Evolutionary conservation across 148 eudicot genomes (phyloP).

Genomic region (Cornus controversa): DNA sequence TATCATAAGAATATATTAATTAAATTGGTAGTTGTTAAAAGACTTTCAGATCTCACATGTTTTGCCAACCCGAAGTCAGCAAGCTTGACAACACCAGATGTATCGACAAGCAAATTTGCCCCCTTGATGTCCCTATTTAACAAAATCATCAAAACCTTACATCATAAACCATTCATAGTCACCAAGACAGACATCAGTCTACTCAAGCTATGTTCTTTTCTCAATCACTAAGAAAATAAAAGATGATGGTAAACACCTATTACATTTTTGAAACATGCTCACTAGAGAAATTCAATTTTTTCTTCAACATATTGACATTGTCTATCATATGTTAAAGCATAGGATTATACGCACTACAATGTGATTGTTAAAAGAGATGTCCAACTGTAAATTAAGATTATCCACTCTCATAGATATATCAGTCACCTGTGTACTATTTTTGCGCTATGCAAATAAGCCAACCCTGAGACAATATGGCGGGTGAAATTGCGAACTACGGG

Average conservation of each 20-base stretch:
- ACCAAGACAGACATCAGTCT: background rate
- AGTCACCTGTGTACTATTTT: constrained; percentile 85
- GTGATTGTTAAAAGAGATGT: background rate
- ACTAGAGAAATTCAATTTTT: background rate
- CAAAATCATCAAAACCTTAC: constrained; percentile 8
- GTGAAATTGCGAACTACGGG: constrained; percentile 90
- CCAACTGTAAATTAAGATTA: background rate
- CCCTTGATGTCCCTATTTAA: constrained; percentile 86
- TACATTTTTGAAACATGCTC: background rate
- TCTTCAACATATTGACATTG: background rate
- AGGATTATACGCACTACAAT: background rate
- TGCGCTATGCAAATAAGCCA: constrained; percentile 81
- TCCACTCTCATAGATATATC: background rate
- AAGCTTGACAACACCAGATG: constrained; percentile 90
- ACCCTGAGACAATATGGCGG: constrained; percentile 83
- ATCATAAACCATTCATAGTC: constrained; percentile 2
- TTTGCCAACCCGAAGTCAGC: constrained; percentile 98
- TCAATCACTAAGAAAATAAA: background rate
- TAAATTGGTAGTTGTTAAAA: background rate
- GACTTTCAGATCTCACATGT: constrained; percentile 56
- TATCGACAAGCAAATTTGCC: constrained; percentile 88
- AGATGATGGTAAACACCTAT: background rate
- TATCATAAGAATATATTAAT: background rate
- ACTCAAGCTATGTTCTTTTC: background rate
- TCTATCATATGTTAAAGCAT: background rate